Percentiles rank a stretch among this genome's conserved stretches.
Conservation (phyloP, 2,329 filamentous ascomycete species). For the Fusarium buxicola region DNA sequence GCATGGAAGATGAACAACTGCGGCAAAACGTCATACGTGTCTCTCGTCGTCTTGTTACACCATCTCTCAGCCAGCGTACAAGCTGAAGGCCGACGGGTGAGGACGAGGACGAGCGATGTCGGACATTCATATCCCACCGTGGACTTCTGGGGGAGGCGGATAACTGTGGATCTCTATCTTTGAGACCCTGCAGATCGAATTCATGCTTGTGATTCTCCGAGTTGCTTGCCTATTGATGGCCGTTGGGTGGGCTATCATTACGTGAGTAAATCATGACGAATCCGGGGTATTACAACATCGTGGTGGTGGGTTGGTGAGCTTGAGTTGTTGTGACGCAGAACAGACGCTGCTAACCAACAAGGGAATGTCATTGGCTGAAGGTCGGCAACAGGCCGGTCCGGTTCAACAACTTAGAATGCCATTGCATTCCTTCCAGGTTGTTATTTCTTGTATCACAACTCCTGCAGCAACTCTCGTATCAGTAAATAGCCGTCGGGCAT, state of each 20-base stretch:
- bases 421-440: too few relatives aligned
- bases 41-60: background rate
- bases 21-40: background rate
- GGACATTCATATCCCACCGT: constrained; percentile 7
- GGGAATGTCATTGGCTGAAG: background rate
- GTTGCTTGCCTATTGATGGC: constrained; percentile 1
- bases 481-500: background rate
- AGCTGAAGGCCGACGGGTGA: background rate
- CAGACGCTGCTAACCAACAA: background rate
- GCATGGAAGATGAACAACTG: background rate
- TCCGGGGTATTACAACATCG: constrained; percentile 5
- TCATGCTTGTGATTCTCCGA: background rate
- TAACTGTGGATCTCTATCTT: constrained; percentile 37
- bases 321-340: background rate
- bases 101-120: constrained; percentile 38
- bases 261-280: background rate
- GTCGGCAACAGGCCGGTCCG: too few relatives aligned
- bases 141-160: constrained; percentile 23
- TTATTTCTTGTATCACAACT: background rate
- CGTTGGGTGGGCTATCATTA: background rate
- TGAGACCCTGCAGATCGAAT: constrained; percentile 5
- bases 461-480: background rate
- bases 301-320: background rate
- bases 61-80: background rate
- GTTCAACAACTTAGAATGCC: too few relatives aligned